Evolutionary conservation across 257 asterid species (phyloP), one percentile per base, ranked within the genome.

Genomic region (Gentiana dahurica): DNA sequence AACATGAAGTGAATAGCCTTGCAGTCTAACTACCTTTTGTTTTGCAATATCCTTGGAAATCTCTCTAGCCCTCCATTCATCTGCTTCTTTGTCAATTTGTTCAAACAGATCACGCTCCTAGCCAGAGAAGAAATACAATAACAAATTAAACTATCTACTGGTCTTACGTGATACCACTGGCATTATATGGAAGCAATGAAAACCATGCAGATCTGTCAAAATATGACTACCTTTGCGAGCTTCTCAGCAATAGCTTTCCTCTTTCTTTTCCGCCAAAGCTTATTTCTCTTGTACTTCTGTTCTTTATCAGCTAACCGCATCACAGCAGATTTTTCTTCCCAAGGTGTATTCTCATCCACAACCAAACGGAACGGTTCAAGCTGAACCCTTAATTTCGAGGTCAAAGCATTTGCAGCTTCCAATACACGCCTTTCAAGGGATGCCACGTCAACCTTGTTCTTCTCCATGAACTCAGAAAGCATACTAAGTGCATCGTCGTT

Each of bases 51-150:
- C 94, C 73, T 91, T 87, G 63, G 96, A 95, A 36, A 76, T 81
- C 81, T 87, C 93, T 61, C 68, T 79, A 52, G 90, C 89, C 77
- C 92, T 81, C 96, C 95, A 91, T 69, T 91, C 96, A 79, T 91
- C 93, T 48, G 96, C 91, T 75, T 82, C 90, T 79, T 73, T 79
- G 80, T 91, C 93, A 58, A 72, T 60, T 68, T 75, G 72, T 45
- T 79, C 88, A 53, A 79, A 87, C 43, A 63, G 74, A 55, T 81
- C 86, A 7, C 61, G 71, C 81, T 87, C 95, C 98, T 91, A 63
- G 59, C 63, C 57, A 15, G 54, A 57, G 63, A 46, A 35, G 36
- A 4, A 58, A 36, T 36, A 50, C 41, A 46, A 45, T 13, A 24
- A 36, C 46, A 58, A 8, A 36, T 53, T 3, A 36, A 58, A 63